Base-by-base conservation (phyloP, 129 eudicot genomes). In the Chrysanthemum lavandulifolium region DNA sequence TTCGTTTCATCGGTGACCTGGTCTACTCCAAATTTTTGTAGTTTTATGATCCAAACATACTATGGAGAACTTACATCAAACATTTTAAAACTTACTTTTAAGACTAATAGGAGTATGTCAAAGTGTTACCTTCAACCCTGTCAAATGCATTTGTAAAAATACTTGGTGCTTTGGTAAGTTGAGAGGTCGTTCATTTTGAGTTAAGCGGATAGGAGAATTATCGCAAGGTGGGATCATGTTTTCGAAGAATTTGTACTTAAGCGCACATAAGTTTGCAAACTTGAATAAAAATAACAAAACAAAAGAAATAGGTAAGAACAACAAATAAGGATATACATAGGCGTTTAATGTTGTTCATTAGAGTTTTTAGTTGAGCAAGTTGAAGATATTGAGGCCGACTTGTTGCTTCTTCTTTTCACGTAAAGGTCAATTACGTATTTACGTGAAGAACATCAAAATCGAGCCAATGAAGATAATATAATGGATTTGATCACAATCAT, bases 381-480 rank as follows among this genome's bases (percentile, higher is more conserved):
- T 76, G 86, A 74, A 85, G 61, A 49, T 68, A 81, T 51, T 48
- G 78, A 68, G 74, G 59, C 50, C 73, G 65, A 66, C 72, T 52
- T 52, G 69, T 27, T 49, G 53, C 58, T 62, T 82, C 76, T 81
- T 76, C 73, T 79, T 86, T 76, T 84, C 84, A 55, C 61, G 82
- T 60, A 80, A 9, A 92, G 95, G 48, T 78, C 68, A 57, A 85
- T 47, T 13, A 86, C 88, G 82, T 95, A 92, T 87, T 85, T 89
- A 79, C 95, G 85, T 85, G 85, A 74, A 89, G 36, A 82, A 79
- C 61, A 87, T 67, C 53, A 92, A 82, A 43, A 78, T 61, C 71
- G 48, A 6, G 82, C 86, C 64, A 92, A 86, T 23, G 74, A 73
- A 56, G 84, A 54, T 74, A 92, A 72, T 69, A 67, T 40, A 58